Conservation (phyloP, 192 early-diverging fungal species). For the Podochytrium sp. region DNA sequence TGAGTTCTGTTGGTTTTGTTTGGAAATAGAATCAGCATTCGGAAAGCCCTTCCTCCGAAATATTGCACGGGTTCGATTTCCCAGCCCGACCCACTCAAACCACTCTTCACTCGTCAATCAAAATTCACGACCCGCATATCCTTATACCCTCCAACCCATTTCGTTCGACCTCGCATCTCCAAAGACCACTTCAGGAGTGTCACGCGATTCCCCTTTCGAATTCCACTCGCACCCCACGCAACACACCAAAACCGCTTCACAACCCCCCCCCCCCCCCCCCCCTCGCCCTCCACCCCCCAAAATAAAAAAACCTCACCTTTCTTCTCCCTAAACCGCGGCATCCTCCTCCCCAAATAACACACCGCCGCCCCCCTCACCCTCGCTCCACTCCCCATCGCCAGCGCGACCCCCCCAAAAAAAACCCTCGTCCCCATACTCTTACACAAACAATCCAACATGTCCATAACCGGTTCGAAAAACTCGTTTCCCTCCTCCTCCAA, state of each 20-base stretch:
- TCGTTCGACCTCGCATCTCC: too few relatives aligned
- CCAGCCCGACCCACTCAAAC: too few relatives aligned
- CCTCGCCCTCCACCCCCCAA: too few relatives aligned
- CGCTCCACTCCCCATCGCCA: slow-evolving; percentile 72
- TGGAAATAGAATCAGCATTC: neutral
- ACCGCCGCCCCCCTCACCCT: slow-evolving; percentile 73
- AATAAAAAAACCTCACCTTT: slow-evolving; percentile 58
- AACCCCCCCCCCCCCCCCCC: neutral
- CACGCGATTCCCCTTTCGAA: too few relatives aligned
- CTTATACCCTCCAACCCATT: too few relatives aligned
- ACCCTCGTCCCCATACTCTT: slow-evolving; percentile 72
- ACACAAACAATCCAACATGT: slow-evolving; percentile 68
- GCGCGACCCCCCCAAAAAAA: slow-evolving; percentile 85
- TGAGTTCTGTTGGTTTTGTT: slow-evolving; percentile 40
- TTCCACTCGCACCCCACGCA: too few relatives aligned
- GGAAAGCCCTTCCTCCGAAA: too few relatives aligned
- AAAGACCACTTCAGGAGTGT: too few relatives aligned
- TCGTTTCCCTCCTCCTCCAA: slow-evolving; percentile 91
- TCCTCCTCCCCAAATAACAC: slow-evolving; percentile 75
- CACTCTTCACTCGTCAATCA: too few relatives aligned
- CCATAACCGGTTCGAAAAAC: slow-evolving; percentile 72
- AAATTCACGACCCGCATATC: too few relatives aligned
- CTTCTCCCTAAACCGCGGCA: slow-evolving; percentile 67
- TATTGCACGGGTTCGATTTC: too few relatives aligned
- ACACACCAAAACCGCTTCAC: too few relatives aligned